phyloP scores from a whole-genome alignment of 768 basidiomycete species.

The Russula earlei region DNA sequence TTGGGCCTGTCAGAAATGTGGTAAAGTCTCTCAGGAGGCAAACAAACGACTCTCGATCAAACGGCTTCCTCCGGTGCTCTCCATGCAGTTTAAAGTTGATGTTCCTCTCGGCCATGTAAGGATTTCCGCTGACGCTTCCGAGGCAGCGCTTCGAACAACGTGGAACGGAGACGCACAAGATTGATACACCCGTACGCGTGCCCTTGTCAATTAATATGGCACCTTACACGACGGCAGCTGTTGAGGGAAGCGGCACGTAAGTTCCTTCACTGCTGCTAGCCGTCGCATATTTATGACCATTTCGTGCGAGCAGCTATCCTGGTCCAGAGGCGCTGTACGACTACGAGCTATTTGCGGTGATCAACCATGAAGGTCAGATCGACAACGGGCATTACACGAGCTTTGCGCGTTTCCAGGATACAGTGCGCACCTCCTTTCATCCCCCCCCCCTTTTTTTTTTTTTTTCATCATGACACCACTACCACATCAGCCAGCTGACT shows the following conservation, averaged over 20 bases:
- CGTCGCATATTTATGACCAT: neutral
- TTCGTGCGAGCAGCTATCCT: conserved; percentile 29
- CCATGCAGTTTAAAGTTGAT: conserved; percentile 90
- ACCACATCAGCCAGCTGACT: neutral
- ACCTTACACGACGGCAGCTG: conserved; percentile 63
- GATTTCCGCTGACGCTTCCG: conserved; percentile 1
- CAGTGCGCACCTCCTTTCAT: conserved; percentile 40
- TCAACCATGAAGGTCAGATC: conserved; percentile 91
- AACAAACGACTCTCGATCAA: conserved; percentile 80
- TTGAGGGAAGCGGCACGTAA: conserved; percentile 34
- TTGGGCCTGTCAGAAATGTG: conserved; percentile 79
- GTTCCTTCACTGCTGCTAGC: neutral
- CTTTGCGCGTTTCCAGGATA: conserved; percentile 75
- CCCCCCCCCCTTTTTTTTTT: neutral
- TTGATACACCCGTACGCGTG: conserved; percentile 75
- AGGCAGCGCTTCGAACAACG: conserved; percentile 83
- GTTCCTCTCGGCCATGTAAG: neutral
- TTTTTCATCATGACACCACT: too few relatives aligned
- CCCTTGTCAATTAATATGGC: conserved; percentile 83
- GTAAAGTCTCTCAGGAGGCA: conserved; percentile 64
- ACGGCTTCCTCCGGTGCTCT: conserved; percentile 80
- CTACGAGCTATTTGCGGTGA: conserved; percentile 87
- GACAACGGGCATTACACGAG: conserved; percentile 94
- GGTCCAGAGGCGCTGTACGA: conserved; percentile 68
- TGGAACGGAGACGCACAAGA: conserved; percentile 56